Conservation (phyloP, 2,329 filamentous ascomycete species). For the Paecilomyces dactylethromorphus region DNA sequence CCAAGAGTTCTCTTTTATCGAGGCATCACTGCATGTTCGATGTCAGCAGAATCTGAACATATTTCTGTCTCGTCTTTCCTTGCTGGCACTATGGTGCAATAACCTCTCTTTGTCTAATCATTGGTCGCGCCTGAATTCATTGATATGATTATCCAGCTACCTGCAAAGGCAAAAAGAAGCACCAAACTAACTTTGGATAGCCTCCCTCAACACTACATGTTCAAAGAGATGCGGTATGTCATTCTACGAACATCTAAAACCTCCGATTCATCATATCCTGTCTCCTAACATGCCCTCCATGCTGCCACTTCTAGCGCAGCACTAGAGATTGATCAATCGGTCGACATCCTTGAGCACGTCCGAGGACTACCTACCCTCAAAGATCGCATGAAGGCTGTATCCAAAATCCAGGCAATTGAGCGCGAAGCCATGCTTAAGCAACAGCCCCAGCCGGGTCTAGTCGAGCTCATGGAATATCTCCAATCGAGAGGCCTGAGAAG, state of each 20-base stretch:
- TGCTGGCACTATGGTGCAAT: neutral
- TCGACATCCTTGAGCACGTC: constrained; percentile 87
- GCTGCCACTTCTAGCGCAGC: constrained; percentile 35
- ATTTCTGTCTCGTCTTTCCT: neutral
- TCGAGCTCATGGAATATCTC: constrained; percentile 74
- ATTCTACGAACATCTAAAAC: neutral
- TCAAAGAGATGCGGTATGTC: constrained; percentile 68
- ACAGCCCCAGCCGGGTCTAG: constrained; percentile 72
- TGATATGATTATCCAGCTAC: neutral
- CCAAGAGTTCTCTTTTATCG: neutral
- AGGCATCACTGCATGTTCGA: neutral
- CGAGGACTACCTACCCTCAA: constrained; percentile 59
- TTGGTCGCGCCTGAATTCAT: neutral
- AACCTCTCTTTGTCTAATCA: neutral
- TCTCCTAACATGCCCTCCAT: neutral
- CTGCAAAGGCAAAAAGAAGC: neutral
- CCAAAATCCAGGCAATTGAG: constrained; percentile 73
- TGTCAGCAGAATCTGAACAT: neutral
- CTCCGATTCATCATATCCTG: neutral
- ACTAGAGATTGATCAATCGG: constrained; percentile 63
- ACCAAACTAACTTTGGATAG: constrained; percentile 39
- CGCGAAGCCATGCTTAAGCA: constrained; percentile 72
- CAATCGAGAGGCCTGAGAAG: constrained; percentile 61
- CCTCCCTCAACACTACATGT: constrained; percentile 93
- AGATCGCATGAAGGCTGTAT: constrained; percentile 59